phyloP scores from a whole-genome alignment of 225 moss, liverwort and hornwort genomes.

The Polytrichum commune region DNA sequence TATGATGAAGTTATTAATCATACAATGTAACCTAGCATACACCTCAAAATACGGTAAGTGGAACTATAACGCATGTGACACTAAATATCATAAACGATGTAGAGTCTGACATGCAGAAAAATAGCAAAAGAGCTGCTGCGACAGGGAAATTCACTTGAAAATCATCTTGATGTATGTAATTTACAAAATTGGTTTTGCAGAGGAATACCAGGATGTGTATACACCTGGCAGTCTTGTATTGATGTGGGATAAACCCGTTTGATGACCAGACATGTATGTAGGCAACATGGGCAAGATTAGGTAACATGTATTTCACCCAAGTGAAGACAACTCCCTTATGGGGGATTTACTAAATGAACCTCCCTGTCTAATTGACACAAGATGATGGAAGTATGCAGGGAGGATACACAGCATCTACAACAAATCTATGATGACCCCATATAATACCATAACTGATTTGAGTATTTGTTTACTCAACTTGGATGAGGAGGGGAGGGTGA shows the following conservation, averaged over 20 bases:
- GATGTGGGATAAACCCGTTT: not conserved
- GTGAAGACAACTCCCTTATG: not conserved
- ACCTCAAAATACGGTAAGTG: too few species aligned
- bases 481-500: conserved; percentile 10
- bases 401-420: not conserved
- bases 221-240: not conserved
- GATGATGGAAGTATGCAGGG: not conserved
- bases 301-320: not conserved
- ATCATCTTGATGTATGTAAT: not conserved
- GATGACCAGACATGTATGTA: not conserved
- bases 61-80: too few species aligned
- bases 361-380: not conserved
- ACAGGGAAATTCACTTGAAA: too few species aligned
- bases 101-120: too few species aligned
- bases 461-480: not conserved
- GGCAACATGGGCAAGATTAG: not conserved
- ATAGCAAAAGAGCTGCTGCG: too few species aligned
- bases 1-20: too few species aligned
- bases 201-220: not conserved
- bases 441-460: conserved; percentile 7
- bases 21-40: too few species aligned
- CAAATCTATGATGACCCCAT: conserved; percentile 3
- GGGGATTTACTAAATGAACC: not conserved
- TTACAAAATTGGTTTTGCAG: not conserved
- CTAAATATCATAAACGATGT: too few species aligned